A percentile compares a stretch with the other conserved stretches of the same genome.
Conservation (phyloP, 2,329 filamentous ascomycete species). For the Fusarium brachygibbosum region DNA sequence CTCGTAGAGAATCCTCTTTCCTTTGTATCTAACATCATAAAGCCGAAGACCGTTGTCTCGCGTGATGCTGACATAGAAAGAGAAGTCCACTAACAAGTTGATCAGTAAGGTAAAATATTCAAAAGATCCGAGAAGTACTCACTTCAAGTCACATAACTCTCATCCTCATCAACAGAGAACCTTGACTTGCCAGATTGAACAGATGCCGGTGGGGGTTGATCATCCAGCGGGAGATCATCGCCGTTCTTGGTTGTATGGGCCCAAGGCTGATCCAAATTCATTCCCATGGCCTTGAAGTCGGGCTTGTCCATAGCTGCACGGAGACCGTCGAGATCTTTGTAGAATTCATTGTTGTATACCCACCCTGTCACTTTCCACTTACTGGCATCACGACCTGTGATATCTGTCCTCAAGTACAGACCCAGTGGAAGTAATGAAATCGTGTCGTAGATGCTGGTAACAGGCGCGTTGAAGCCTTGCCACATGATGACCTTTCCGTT, state of each 20-base stretch:
- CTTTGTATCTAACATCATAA: no score
- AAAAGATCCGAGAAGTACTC: no score
- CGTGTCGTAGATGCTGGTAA: slow-evolving; percentile 12
- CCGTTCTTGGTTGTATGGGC: slow-evolving; percentile 9
- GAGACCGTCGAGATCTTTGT: background rate
- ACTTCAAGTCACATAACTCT: slow-evolving; percentile 19
- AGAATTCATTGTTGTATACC: slow-evolving; percentile 10
- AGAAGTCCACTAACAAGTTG: no score
- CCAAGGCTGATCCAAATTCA: slow-evolving; percentile 10
- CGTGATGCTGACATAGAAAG: no score
- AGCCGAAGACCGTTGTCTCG: no score
- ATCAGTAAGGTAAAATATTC: no score
- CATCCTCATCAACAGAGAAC: background rate
- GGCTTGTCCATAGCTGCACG: background rate
- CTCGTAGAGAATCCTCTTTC: no score
- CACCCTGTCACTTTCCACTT: slow-evolving; percentile 8
- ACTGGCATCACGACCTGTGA: slow-evolving; percentile 3
- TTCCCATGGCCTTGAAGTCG: background rate
- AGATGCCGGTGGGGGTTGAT: background rate
- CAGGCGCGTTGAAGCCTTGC: slow-evolving; percentile 14
- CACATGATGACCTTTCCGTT: slow-evolving; percentile 10
- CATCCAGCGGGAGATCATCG: slow-evolving; percentile 4
- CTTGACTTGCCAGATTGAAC: slow-evolving; percentile 3
- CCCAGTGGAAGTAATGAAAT: background rate
- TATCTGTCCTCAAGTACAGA: background rate